These are phyloP conservation scores for Marchantia polymorpha DNA, from an alignment of 225 moss, liverwort and hornwort species.

Conservation along the genomic window DNA sequence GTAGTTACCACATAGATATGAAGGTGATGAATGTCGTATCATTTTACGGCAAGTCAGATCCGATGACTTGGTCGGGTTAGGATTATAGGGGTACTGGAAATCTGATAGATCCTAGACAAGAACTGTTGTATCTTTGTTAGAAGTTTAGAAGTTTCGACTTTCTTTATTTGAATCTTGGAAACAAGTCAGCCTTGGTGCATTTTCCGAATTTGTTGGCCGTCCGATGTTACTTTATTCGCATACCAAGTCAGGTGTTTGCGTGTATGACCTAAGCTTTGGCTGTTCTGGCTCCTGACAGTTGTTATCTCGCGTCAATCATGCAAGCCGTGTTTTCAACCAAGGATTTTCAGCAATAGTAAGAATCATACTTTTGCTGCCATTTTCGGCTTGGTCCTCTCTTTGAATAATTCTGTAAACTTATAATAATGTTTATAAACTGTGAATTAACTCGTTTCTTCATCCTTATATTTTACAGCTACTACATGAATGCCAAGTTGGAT, in stretches of 20 bases:
- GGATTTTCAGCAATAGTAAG: slow-evolving; percentile 87
- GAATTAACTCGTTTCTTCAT: neutral
- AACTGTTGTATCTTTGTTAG: too few relatives aligned
- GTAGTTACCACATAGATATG: neutral
- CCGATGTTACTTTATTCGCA: neutral
- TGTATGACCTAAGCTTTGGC: slow-evolving; percentile 1
- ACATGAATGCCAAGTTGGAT: slow-evolving; percentile 67
- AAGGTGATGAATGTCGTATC: neutral
- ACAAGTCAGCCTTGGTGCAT: neutral
- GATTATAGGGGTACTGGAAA: too few relatives aligned
- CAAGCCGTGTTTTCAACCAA: slow-evolving; percentile 93
- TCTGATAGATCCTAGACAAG: too few relatives aligned
- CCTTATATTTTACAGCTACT: slow-evolving; percentile 50
- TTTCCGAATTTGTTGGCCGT: neutral
- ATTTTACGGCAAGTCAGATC: neutral
- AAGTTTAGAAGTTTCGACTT: too few relatives aligned
- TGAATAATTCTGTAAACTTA: neutral
- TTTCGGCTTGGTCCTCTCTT: neutral
- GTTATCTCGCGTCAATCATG: slow-evolving; percentile 93
- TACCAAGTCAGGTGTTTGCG: neutral
- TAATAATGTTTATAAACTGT: neutral
- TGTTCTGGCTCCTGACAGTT: slow-evolving; percentile 48
- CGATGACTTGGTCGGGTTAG: neutral
- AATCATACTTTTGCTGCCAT: neutral
- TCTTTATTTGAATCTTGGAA: neutral